Evolutionary conservation across 306 rosid species (phyloP), one percentile per base, ranked within the genome.

Genomic region (Senna tora): DNA sequence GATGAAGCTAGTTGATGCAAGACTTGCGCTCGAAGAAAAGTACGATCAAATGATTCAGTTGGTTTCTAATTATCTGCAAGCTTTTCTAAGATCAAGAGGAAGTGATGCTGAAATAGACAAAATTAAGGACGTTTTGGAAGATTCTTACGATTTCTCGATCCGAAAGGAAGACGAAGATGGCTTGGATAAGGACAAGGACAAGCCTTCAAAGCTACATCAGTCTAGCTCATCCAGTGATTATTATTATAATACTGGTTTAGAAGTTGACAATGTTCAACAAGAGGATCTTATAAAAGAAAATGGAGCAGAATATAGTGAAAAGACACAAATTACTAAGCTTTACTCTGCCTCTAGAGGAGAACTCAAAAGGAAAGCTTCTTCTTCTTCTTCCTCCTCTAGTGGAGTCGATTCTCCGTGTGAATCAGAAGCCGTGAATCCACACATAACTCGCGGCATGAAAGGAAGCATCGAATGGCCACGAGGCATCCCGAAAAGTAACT

Each of bases 391-490:
- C 7, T 3, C 43, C 5, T 55, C 75, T 19, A 49, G n/a, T 9
- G 25, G 69, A 39, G 61, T 21, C 45, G 7, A 42, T 53, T 53
- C 41, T 52, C 54, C 47, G 8, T 9, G 16, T n/a, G 34, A 72
- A 50, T 62, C 60, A 41, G 51, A 12, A 54, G 21, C 19, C 20
- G 72, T 49, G 33, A 87, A 87, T 72, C 88, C 90, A 25, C 92
- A 89, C 78, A 81, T 89, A 60, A 69, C 81, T 65, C 82, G 87
- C 49, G 95, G 84, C 69, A 89, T 83, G 81, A 81, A 76, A 73
- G 96, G 97, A 5, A 54, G 84, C 69, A 73, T 82, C 17, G 92
- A 84, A 67, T 85, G 95, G 92, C 95, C 87, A 4, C 73, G 74
- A 53, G 83, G 77, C 21, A 49, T 63, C 39, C 73, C 78, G 50